Base-by-base conservation (phyloP, 768 basidiomycete species). In the Leccinum obscurum region DNA sequence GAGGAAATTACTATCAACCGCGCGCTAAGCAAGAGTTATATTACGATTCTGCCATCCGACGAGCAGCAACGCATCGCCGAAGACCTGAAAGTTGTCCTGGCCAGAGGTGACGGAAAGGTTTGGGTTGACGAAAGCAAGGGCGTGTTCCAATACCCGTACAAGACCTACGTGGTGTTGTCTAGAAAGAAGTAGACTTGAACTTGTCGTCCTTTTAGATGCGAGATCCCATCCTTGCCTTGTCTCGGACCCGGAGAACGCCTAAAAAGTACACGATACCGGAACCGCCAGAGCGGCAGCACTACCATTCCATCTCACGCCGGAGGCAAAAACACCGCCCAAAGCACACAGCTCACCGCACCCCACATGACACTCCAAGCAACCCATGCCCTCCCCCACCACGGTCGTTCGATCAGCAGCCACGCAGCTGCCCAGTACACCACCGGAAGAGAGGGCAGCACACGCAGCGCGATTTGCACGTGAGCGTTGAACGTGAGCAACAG, bases 261-360 rank as follows among this genome's bases (percentile, higher is more conserved):
- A 5, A 44, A 44, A 44, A 44, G 41, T 3, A 39, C 14, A 7
- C 15, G 39, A 44, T 10, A 2, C 17, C 9, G n/a, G 22, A 48
- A 22, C 22, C 46, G 46, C 22, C 46, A 22, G 46, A 13, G 10
- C 22, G 13, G 46, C 22, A 22, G 20, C 13, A 24, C 22, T 13
- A 48, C 22, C 3, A 32, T 26, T 10, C 11, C 17, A 6, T 46
- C 39, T 76, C 76, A 96, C 0, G 95, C 96, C n/a, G 96, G 96
- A 0, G 96, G 96, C 32, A 96, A 80, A 69, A 95, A 95, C 3
- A 84, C 82, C 2, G 80, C 82, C 95, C 94, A 98, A 0, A 96
- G 77, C 4, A 93, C 80, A 20, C 88, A 72, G 11, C 86, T 86
- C n/a, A 87, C 66, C 2, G 78, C 72, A 4, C 90, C 87, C 94